Conservation (phyloP, 257 asterid genomes). For the Solanum medicagineum region DNA sequence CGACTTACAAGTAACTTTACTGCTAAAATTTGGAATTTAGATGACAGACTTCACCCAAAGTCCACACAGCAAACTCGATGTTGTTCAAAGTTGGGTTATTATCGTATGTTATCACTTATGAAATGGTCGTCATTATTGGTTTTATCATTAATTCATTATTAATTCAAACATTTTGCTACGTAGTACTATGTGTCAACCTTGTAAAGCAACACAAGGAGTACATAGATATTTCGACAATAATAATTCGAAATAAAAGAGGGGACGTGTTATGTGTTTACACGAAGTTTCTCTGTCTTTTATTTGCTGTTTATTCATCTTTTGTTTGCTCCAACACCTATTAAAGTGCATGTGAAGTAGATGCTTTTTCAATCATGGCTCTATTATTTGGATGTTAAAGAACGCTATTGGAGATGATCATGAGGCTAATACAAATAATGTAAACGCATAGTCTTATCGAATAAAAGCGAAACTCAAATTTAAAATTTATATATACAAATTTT, state of each 20-base stretch:
- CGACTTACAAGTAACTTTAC: neutral
- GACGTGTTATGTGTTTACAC: neutral
- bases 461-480: accelerated
- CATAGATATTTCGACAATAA: neutral
- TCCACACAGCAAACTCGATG: neutral
- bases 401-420: neutral
- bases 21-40: neutral
- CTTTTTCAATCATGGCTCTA: neutral
- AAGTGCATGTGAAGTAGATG: neutral
- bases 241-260: neutral
- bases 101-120: neutral
- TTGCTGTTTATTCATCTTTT: neutral
- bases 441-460: too few relatives aligned
- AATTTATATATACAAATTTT: neutral
- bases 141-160: neutral
- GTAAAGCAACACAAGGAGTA: neutral
- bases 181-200: neutral
- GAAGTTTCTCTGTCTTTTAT: neutral
- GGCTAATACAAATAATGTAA: neutral
- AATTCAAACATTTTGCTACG: neutral
- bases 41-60: neutral
- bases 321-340: neutral
- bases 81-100: too few relatives aligned
- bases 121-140: neutral
- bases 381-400: neutral